Percentiles rank a stretch among this genome's conserved stretches.
phyloP scores from a whole-genome alignment of 257 asterid genomes.

The Jacaranda mimosifolia region DNA sequence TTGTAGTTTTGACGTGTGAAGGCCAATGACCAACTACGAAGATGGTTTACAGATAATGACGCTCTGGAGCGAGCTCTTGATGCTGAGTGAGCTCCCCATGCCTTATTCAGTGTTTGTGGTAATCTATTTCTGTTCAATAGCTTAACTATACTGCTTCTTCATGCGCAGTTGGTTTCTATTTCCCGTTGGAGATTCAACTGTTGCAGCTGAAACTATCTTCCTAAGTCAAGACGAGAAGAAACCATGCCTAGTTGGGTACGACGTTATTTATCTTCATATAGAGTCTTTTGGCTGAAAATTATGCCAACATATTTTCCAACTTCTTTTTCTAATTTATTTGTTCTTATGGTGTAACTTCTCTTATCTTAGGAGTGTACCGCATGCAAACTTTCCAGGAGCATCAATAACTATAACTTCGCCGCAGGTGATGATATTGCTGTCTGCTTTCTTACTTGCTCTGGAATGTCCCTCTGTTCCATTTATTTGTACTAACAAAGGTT shows the following conservation, averaged over 20 bases:
- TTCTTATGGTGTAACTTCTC: not conserved
- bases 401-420: conserved; percentile 55
- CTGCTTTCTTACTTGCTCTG: not conserved
- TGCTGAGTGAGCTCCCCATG: conserved; percentile 73
- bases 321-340: too few relatives aligned
- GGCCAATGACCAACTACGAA: conserved; percentile 77
- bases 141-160: conserved; percentile 9
- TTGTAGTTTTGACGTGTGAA: conserved; percentile 39
- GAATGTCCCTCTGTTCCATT: not conserved
- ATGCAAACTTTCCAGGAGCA: conserved; percentile 48
- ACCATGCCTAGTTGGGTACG: conserved; percentile 81
- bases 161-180: conserved; percentile 75
- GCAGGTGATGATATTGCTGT: conserved; percentile 44
- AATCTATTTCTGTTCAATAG: not conserved
- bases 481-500: not conserved
- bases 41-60: conserved; percentile 87
- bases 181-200: conserved; percentile 62
- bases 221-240: conserved; percentile 74
- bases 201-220: conserved; percentile 69
- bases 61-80: conserved; percentile 91
- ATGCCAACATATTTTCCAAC: too few relatives aligned
- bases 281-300: too few relatives aligned
- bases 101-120: not conserved
- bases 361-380: conserved; percentile 55
- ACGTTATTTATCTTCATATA: not conserved